Evolutionary conservation across 768 basidiomycete genomes (phyloP).

Genomic region (Tricholoma terreum): DNA sequence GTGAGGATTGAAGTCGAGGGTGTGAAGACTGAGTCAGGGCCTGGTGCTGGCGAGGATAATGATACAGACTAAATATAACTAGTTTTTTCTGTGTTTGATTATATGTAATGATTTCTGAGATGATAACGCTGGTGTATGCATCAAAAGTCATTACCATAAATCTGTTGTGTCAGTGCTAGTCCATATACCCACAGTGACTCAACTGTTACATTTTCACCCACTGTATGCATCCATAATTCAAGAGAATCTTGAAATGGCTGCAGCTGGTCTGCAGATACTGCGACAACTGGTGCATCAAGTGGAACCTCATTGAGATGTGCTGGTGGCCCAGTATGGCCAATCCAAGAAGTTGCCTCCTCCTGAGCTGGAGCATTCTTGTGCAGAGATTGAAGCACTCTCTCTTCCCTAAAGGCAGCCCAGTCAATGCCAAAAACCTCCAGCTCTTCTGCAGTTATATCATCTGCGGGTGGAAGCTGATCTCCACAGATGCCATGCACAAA

Average conservation of each 20-base stretch:
- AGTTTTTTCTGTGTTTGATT: too few species aligned
- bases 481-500: slow-evolving; percentile 17
- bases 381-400: background rate
- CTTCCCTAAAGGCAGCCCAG: slow-evolving; percentile 23
- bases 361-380: background rate
- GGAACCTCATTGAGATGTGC: background rate
- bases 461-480: background rate
- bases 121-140: too few species aligned
- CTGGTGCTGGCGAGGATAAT: slow-evolving; percentile 1
- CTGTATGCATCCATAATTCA: background rate
- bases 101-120: too few species aligned
- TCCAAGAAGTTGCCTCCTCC: background rate
- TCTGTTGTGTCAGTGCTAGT: background rate
- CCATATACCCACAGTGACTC: background rate
- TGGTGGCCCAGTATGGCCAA: background rate
- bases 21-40: background rate
- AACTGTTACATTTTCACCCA: background rate
- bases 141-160: background rate
- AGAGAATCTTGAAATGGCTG: background rate
- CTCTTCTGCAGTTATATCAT: slow-evolving; percentile 11
- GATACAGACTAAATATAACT: background rate
- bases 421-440: slow-evolving; percentile 27
- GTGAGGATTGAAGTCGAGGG: background rate
- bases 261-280: background rate
- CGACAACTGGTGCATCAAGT: background rate